phyloP scores from a whole-genome alignment of 2,329 filamentous ascomycete species.

The Monilinia fructigena region DNA sequence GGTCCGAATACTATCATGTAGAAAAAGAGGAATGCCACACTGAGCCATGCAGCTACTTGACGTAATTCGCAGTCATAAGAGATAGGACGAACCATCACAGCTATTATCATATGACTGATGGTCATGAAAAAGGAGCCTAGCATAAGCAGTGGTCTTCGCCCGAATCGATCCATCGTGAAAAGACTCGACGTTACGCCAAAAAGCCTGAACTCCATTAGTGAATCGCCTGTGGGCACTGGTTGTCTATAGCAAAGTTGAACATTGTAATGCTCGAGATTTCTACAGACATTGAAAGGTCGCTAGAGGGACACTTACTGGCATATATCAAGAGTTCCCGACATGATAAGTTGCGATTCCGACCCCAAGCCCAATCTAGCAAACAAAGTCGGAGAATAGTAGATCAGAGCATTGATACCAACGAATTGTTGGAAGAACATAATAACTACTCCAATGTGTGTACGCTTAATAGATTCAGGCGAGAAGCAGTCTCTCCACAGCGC shows the following conservation, averaged over 20 bases:
- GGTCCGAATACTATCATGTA: constrained; percentile 61
- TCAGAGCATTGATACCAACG: constrained; percentile 55
- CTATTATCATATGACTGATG: constrained; percentile 50
- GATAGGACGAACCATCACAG: constrained; percentile 54
- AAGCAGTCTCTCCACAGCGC: constrained; percentile 52
- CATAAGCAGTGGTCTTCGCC: constrained; percentile 48
- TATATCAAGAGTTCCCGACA: constrained; percentile 52
- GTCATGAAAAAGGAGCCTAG: constrained; percentile 47
- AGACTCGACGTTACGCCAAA: constrained; percentile 48
- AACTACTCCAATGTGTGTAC: constrained; percentile 50
- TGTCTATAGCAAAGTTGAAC: background rate
- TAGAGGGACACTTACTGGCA: constrained; percentile 18
- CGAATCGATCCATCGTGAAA: constrained; percentile 49
- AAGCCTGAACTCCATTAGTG: constrained; percentile 31
- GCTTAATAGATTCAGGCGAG: constrained; percentile 48
- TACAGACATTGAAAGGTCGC: background rate
- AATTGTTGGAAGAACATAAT: constrained; percentile 59
- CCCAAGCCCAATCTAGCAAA: constrained; percentile 34
- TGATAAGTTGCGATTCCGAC: constrained; percentile 49
- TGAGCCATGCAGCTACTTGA: constrained; percentile 52
- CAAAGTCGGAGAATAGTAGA: constrained; percentile 34
- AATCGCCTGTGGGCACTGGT: background rate
- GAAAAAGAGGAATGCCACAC: constrained; percentile 55
- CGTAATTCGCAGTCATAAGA: constrained; percentile 51
- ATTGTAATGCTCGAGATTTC: background rate